Evolutionary conservation across 2,329 filamentous ascomycete genomes (phyloP), one percentile per base, ranked within the genome.

Genomic region (Claviceps maximensis): DNA sequence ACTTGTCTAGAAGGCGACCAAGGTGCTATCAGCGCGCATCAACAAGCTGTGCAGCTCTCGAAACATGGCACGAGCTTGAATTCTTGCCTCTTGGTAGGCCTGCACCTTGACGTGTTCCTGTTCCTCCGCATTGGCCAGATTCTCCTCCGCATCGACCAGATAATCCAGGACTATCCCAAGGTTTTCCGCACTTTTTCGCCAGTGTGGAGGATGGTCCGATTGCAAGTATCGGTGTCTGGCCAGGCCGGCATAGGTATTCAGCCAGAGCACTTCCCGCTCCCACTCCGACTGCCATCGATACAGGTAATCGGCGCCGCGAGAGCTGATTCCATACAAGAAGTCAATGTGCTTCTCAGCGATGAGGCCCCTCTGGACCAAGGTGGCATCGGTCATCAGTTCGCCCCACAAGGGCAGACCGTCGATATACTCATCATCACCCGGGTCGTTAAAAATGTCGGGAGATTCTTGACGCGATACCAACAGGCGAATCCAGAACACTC

Each of bases 231-330:
- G n/a, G 17, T 4, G 52, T 47, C 19, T 55, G 57, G 19, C 21
- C 10, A 55, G n/a, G 1, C 59, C 60, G 13, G 52, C 58, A 31
- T 54, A 62, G 41, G 56, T 51, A 45, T 61, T 57, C 17, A 62
- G 50, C 36, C 55, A 57, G 4, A 29, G 12, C 6, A 53, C 23
- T 48, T 60, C 59, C n/a, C 50, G 33, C 5, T 46, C 25, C 58
- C 58, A 59, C 8, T 49, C 3, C 0, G 31, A 5, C 15, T 42
- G 50, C 12, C 54, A 44, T 1, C 31, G 17, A 4, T 50, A 19
- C 50, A 59, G 41, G 33, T 55, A 55, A 1, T 49, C 12, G 25
- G 60, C 40, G 9, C 21, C 38, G 1, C 50, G 49, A 0, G 23
- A n/a, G 17, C 46, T 50, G n/a, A 59, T 42, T 8, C 55, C 54